These are phyloP conservation scores for Leishmania guyanensis DNA, from an alignment of 208 protist genomes.

Conservation along the genomic window DNA sequence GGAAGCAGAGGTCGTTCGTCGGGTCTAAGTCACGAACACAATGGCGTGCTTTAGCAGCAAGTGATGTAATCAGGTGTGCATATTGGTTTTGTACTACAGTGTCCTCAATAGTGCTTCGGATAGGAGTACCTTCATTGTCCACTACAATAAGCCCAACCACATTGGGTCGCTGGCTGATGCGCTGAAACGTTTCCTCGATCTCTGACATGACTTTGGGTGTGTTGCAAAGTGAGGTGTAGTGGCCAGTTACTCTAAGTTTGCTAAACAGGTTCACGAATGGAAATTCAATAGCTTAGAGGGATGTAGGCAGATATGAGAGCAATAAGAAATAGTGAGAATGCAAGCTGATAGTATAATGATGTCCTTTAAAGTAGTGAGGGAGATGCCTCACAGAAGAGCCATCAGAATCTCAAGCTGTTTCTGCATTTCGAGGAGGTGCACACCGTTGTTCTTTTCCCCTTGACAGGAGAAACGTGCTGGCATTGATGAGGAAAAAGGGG, in stretches of 20 bases:
- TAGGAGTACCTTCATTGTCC: conserved; percentile 92
- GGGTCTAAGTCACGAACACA: conserved; percentile 96
- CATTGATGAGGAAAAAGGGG: neutral
- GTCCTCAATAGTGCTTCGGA: conserved; percentile 91
- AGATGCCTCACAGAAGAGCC: neutral
- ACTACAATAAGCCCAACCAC: conserved; percentile 95
- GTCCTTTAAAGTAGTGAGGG: neutral
- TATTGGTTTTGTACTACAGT: conserved; percentile 92
- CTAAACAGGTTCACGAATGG: neutral
- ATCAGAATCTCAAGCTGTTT: neutral
- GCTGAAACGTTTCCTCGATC: conserved; percentile 95
- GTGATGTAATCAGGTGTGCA: conserved; percentile 92
- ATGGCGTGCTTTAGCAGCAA: conserved; percentile 93
- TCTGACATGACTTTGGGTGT: conserved; percentile 72
- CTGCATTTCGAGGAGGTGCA: neutral
- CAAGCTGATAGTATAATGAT: neutral
- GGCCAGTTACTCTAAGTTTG: neutral
- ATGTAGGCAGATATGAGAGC: neutral
- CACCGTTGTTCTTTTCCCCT: neutral
- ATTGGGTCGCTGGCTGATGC: conserved; percentile 94
- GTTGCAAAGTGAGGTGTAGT: neutral
- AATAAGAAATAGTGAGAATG: no score
- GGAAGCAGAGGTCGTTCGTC: conserved; percentile 96
- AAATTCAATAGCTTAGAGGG: neutral
- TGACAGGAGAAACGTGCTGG: no score